These are phyloP conservation scores for Nematocida major DNA, from an alignment of 371 early-diverging fungal species.

Conservation along the genomic window DNA sequence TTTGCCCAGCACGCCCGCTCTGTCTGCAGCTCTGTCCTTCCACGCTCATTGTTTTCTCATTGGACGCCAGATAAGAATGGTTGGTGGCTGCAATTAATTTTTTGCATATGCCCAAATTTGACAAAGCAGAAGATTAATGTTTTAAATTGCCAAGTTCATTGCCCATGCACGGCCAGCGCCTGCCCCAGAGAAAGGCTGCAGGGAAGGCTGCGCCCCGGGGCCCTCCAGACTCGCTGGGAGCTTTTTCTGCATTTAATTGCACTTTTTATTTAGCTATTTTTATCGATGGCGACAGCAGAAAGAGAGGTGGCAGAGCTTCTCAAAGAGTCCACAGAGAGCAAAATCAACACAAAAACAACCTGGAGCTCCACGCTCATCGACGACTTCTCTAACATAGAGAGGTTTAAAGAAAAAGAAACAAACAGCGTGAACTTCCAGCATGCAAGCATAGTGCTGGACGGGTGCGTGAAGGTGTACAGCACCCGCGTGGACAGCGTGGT, in stretches of 20 bases:
- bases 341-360: slow-evolving; percentile 87
- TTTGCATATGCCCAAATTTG: neutral
- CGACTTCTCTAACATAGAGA: slow-evolving; percentile 86
- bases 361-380: slow-evolving; percentile 95
- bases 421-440: slow-evolving; percentile 89
- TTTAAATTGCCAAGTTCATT: neutral
- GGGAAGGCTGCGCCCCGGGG: no score
- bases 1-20: neutral
- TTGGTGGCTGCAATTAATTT: neutral
- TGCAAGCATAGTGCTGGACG: slow-evolving; percentile 93
- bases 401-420: slow-evolving; percentile 70
- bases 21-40: neutral
- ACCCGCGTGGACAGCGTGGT: slow-evolving; percentile 94
- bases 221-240: no score
- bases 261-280: neutral
- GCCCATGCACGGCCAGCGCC: neutral
- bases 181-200: no score
- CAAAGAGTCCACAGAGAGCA: slow-evolving; percentile 65
- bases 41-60: neutral
- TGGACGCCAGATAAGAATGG: neutral
- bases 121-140: slow-evolving; percentile 17
- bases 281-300: slow-evolving; percentile 8
- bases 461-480: slow-evolving; percentile 93
- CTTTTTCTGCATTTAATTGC: neutral
- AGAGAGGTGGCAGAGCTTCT: slow-evolving; percentile 48